Base-by-base conservation (phyloP, 208 protist genomes). In the Wallacemonas collosoma region DNA sequence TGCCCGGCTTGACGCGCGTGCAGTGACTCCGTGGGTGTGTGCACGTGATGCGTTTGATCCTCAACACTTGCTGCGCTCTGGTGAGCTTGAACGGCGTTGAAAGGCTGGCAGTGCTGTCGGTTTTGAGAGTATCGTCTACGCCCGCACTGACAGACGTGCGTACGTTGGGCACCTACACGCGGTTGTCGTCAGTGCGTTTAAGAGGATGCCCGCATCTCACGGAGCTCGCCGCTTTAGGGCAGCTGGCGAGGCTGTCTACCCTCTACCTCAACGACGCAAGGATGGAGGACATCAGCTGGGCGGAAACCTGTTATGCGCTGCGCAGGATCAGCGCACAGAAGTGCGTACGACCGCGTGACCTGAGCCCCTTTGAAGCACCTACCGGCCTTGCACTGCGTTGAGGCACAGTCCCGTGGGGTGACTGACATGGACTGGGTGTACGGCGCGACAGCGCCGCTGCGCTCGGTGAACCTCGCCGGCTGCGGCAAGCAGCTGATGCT, bases 311-410 rank as follows among this genome's bases (percentile, higher is more conserved):
- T 12, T 12, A 50, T 12, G 45, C 45, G 45, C 45, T 50, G 8
- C 45, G 15, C 3, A 11, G 8, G 6, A 15, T 65, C 11, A 65
- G 39, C n/a, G 5, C 53, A 14, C 50, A 45, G 9, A 14, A 4
- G 3, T 53, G n/a, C 9, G 14, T 12, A 14, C 8, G 12, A 12
- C 45, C 12, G 38, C 60, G 60, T 9, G 60, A 65, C 40, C 26
- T 65, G 60, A 65, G 60, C n/a, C 60, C 60, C 60, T 3, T 41
- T 65, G 38, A 51, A 38, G 60, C 60, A 65, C 17, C n/a, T 65
- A 41, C 60, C 60, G 7, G 38, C n/a, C 41, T 41, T 65, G n/a
- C 8, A 8, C 2, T 7, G 5, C n/a, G 40, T 65, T 0, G 4
- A 51, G n/a, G 60, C 60, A 9, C n/a, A 6, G 41, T 26, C 8